Conservation (phyloP, 2,329 filamentous ascomycete species). For the Stenocarpella maydis region DNA sequence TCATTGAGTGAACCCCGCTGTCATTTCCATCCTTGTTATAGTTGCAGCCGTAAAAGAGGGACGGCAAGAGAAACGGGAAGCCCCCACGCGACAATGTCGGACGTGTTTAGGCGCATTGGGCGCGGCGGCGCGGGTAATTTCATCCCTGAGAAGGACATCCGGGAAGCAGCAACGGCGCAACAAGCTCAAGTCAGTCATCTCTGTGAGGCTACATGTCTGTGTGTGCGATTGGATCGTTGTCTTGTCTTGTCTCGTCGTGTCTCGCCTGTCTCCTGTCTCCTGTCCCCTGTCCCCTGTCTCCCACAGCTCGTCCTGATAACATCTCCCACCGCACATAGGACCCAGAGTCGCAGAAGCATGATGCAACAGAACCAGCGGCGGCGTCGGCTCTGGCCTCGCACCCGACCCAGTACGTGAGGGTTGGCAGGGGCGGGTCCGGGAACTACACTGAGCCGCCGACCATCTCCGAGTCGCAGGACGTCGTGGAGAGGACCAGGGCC, state of each 20-base stretch:
- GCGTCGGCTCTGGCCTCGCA: conserved; percentile 18
- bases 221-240: background rate
- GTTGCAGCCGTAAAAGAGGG: background rate
- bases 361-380: background rate
- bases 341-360: conserved; percentile 47
- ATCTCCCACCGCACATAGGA: conserved; percentile 42
- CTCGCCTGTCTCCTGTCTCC: background rate
- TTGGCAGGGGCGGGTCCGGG: conserved; percentile 69
- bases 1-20: background rate
- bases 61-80: background rate
- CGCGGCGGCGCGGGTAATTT: conserved; percentile 73
- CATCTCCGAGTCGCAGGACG: conserved; percentile 44
- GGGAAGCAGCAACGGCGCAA: conserved; percentile 50
- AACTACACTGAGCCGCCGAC: conserved; percentile 59
- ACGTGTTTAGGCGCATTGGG: conserved; percentile 61
- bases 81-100: conserved; percentile 41
- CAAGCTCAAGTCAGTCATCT: conserved; percentile 31
- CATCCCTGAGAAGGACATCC: conserved; percentile 59
- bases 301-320: background rate
- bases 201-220: background rate
- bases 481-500: conserved; percentile 45
- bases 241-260: no score
- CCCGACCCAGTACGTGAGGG: conserved; percentile 48
- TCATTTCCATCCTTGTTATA: conserved; percentile 9
- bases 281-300: background rate